These are phyloP conservation scores for Ambrosiella beaveri DNA, from an alignment of 2,329 filamentous ascomycete species.

Conservation along the genomic window DNA sequence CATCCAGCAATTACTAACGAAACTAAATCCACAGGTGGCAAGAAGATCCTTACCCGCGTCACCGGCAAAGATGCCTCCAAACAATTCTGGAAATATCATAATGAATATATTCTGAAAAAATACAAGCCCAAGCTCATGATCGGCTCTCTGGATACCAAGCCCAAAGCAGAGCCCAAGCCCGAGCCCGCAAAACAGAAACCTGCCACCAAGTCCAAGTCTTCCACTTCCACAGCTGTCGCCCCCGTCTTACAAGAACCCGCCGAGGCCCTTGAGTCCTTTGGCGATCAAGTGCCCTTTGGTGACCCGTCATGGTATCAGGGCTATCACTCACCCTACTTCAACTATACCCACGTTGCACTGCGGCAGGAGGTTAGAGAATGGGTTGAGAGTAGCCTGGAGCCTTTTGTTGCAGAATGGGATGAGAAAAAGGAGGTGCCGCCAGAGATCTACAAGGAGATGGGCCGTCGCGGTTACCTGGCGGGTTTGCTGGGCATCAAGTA, in stretches of 20 bases:
- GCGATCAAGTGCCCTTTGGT: slow-evolving; percentile 47
- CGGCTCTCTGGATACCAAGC: slow-evolving; percentile 79
- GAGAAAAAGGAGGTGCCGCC: slow-evolving; percentile 82
- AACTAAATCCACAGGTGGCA: slow-evolving; percentile 29
- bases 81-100: slow-evolving; percentile 63
- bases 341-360: slow-evolving; percentile 80
- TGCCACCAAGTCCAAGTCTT: slow-evolving; percentile 23
- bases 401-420: slow-evolving; percentile 89
- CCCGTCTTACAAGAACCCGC: slow-evolving; percentile 22
- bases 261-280: slow-evolving; percentile 54
- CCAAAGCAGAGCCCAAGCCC: slow-evolving; percentile 32
- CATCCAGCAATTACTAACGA: neutral
- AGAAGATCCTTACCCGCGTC: slow-evolving; percentile 47
- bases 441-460: slow-evolving; percentile 88
- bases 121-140: slow-evolving; percentile 61
- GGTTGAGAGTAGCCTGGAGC: slow-evolving; percentile 79
- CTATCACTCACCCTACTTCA: slow-evolving; percentile 93
- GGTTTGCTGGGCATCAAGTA: slow-evolving; percentile 75
- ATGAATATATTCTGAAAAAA: slow-evolving; percentile 75
- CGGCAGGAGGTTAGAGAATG: slow-evolving; percentile 82
- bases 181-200: slow-evolving; percentile 33
- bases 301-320: slow-evolving; percentile 89
- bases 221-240: slow-evolving; percentile 17
- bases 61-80: slow-evolving; percentile 50
- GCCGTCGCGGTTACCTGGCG: slow-evolving; percentile 79